Base-by-base conservation (phyloP, 345 rosid species). In the Syzygium jambos region DNA sequence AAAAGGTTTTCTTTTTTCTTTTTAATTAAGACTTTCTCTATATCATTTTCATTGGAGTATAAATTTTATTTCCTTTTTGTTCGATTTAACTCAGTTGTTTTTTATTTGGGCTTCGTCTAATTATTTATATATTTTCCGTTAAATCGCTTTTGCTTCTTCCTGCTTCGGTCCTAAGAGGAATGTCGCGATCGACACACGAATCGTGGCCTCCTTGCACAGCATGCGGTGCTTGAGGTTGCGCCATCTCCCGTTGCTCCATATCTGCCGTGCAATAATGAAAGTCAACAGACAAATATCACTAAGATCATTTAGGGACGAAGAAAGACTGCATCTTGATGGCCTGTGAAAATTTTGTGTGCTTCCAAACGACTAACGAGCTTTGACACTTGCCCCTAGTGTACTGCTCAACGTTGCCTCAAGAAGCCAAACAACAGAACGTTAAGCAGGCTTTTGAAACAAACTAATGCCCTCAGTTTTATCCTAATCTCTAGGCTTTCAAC, bases 181-280 rank as follows among this genome's bases (percentile, higher is more conserved):
- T 0, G 96, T 88, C 11, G 98, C 98, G 29, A 95, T 96, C 27
- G 98, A 94, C 51, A 92, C 89, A 85, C 96, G 89, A 63, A 87
- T 80, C 9, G 87, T 85, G 57, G 96, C 94, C 90, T 95, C 93
- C 87, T 93, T 93, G 94, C 99, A 96, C 80, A 91, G 95, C 63
- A 97, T 96, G 90, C 95, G 87, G 88, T 97, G 98, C 90, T 85
- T 91, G 92, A 96, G 96, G 46, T 88, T 95, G 87, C 90, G 84
- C 11, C 95, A 87, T 88, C 93, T 96, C 83, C 99, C 98, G 9
- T 96, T 97, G 92, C 97, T 96, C 98, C 98, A 97, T 63, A 85
- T 89, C 97, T 95, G 82, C 55, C 55, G 21, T 53, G 7, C 55
- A 53, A 16, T 15, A 16, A 17, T 53, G 55, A 17, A 53, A 16